phyloP scores from a whole-genome alignment of 495 filamentous ascomycete species.

The Penicillium coffeae region DNA sequence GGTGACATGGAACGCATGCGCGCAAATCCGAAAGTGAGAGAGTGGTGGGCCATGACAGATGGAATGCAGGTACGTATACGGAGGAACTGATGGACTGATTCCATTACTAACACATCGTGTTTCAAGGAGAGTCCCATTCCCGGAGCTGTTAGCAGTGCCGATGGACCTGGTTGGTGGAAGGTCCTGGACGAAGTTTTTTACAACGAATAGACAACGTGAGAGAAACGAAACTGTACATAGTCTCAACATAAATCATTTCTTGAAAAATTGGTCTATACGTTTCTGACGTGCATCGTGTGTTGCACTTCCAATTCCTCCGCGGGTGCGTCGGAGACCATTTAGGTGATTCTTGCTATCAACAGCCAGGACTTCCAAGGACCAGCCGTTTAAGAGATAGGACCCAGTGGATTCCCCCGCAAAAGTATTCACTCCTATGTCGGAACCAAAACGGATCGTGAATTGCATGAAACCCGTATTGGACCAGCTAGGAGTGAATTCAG shows the following conservation, averaged over 20 bases:
- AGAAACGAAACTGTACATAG: not conserved
- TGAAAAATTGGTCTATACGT: constrained; percentile 75
- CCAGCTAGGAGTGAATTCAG: constrained; percentile 45
- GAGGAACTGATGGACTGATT: too few relatives aligned
- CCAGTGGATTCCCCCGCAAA: too few relatives aligned
- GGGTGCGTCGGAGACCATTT: constrained; percentile 64
- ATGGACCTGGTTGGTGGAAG: constrained; percentile 70
- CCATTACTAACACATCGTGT: not conserved
- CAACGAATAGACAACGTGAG: constrained; percentile 31
- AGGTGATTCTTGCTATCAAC: constrained; percentile 63
- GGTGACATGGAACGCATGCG: constrained; percentile 70
- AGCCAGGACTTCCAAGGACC: constrained; percentile 18
- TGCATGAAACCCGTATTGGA: constrained; percentile 64
- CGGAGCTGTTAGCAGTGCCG: constrained; percentile 59
- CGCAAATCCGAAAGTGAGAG: constrained; percentile 62
- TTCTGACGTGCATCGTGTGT: constrained; percentile 67
- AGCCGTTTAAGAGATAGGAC: constrained; percentile 19
- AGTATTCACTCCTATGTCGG: not conserved
- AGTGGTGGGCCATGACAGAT: constrained; percentile 80
- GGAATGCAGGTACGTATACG: constrained; percentile 54
- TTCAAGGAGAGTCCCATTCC: constrained; percentile 49
- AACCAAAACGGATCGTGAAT: constrained; percentile 33
- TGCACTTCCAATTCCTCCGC: constrained; percentile 68
- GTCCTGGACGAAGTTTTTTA: constrained; percentile 70
- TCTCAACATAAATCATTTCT: constrained; percentile 16